Conservation (phyloP, 2,329 filamentous ascomycete species). For the Ophiostoma novo-ulmi region DNA sequence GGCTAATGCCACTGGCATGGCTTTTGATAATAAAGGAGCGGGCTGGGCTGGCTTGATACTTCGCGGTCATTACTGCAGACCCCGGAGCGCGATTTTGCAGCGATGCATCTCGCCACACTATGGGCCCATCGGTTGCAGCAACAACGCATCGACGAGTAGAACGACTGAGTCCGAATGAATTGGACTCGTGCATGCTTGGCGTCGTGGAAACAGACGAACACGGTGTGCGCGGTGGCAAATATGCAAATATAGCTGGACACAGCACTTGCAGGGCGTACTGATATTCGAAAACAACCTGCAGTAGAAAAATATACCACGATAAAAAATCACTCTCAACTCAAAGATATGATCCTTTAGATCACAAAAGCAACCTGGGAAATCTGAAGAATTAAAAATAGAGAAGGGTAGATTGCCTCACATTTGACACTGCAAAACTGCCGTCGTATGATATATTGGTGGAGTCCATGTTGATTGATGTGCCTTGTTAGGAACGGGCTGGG, state of each 20-base stretch:
- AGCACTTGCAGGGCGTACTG: conserved; percentile 5
- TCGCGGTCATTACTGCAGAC: not conserved
- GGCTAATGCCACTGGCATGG: not conserved
- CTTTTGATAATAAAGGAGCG: not conserved
- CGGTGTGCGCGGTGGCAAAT: not conserved
- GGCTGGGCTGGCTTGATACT: not conserved
- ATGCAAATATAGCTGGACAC: not conserved
- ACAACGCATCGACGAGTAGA: not conserved
- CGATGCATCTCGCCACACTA: not conserved
- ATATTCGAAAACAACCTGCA: not conserved
- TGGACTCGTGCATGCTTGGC: not conserved
- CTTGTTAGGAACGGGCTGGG: not conserved
- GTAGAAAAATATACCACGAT: not conserved
- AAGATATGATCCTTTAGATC: not conserved
- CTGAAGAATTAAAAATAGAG: not conserved
- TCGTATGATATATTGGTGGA: conserved; percentile 12
- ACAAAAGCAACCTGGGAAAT: not conserved
- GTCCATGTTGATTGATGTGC: not conserved
- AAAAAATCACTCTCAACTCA: not conserved
- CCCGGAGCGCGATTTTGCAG: not conserved
- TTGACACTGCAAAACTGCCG: not conserved
- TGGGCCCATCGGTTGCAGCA: not conserved
- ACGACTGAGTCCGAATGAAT: not conserved
- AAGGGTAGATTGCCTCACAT: conserved; percentile 3
- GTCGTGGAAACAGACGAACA: not conserved